These are phyloP conservation scores for Bauhinia variegata DNA, from an alignment of 306 rosid species.

Conservation along the genomic window DNA sequence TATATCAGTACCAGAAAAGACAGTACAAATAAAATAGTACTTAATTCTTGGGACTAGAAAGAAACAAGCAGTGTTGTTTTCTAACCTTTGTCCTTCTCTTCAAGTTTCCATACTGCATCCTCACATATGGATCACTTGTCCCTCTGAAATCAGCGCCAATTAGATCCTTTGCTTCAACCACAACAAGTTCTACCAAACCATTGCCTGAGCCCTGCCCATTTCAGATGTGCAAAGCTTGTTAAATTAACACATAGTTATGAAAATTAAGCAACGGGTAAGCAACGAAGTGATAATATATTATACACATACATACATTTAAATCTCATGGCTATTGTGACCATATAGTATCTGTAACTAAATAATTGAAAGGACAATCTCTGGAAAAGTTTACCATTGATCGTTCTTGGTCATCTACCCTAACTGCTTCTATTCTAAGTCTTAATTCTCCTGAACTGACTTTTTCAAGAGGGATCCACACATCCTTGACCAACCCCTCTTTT, in stretches of 20 bases:
- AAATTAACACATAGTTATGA: constrained; percentile 14
- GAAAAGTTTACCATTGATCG: constrained; percentile 71
- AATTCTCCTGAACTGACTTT: constrained; percentile 90
- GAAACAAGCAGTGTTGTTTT: constrained; percentile 28
- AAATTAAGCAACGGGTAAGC: constrained; percentile 1
- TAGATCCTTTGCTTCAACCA: constrained; percentile 88
- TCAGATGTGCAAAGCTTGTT: constrained; percentile 32
- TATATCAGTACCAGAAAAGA: background rate
- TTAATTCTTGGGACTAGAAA: constrained; percentile 22
- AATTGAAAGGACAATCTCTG: constrained; percentile 27
- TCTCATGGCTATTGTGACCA: background rate
- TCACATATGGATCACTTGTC: constrained; percentile 95
- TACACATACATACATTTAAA: constrained; percentile 17
- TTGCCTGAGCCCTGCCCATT: constrained; percentile 61
- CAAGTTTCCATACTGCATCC: constrained; percentile 80
- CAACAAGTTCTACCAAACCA: constrained; percentile 89
- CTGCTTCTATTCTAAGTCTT: constrained; percentile 83
- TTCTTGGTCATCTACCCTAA: constrained; percentile 64
- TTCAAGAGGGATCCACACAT: constrained; percentile 95
- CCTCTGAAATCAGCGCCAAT: constrained; percentile 97
- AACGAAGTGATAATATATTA: background rate
- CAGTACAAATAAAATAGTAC: constrained; percentile 16
- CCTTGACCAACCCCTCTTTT: constrained; percentile 63
- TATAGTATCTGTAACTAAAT: constrained; percentile 14
- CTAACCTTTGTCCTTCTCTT: constrained; percentile 91